Evolutionary conservation across 345 rosid genomes (phyloP).

Genomic region (Raphanus raphanistrum): DNA sequence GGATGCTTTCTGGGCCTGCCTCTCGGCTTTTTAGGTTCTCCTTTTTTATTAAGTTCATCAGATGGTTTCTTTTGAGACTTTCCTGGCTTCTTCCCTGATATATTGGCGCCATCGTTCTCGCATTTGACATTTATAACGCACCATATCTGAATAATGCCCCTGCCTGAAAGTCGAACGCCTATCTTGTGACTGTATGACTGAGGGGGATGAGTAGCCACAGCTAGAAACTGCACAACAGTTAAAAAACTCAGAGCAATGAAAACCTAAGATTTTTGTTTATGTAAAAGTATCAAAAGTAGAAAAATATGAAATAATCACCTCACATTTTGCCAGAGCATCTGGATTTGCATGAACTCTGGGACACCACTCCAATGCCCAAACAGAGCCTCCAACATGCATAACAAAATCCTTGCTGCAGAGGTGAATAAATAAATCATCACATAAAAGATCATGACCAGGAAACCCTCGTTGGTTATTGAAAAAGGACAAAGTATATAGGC

Average conservation of each 20-base stretch:
- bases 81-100: constrained; percentile 28
- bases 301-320: constrained; percentile 52
- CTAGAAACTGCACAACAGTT: constrained; percentile 62
- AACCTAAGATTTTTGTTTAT: constrained; percentile 1
- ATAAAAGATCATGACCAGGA: constrained; percentile 3
- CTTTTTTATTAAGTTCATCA: constrained; percentile 17
- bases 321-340: constrained; percentile 52
- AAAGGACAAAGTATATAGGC: too few species aligned
- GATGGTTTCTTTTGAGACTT: constrained; percentile 20
- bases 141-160: constrained; percentile 93
- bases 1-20: constrained; percentile 61
- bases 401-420: constrained; percentile 79
- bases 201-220: constrained; percentile 89
- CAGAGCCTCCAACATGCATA: constrained; percentile 81
- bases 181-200: constrained; percentile 74
- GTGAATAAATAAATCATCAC: constrained; percentile 11
- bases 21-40: constrained; percentile 46
- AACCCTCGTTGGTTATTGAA: neutral
- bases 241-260: neutral
- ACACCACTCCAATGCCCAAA: constrained; percentile 96
- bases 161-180: constrained; percentile 67
- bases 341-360: constrained; percentile 58
- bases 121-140: constrained; percentile 51
- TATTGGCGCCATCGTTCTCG: constrained; percentile 35
- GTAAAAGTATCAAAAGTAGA: neutral